A percentile compares a stretch with the other conserved stretches of the same genome.
Conservation (phyloP, 1,284 basidiomycete genomes). For the Tetrapyrgos nigripes region DNA sequence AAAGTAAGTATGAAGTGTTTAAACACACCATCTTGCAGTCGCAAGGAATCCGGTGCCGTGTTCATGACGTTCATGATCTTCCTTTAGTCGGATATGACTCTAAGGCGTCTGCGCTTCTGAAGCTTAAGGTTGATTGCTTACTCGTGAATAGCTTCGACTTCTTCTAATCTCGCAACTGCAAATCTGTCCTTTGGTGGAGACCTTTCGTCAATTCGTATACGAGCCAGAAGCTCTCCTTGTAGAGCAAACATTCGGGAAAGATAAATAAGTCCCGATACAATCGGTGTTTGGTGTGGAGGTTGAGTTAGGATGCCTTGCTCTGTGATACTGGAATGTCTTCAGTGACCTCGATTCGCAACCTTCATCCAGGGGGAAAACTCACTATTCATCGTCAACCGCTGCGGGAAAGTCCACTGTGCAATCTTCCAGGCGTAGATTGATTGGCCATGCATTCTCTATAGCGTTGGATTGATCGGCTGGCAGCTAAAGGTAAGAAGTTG, state of each 20-base stretch:
- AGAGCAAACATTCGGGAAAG: neutral
- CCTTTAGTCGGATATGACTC: too few relatives aligned
- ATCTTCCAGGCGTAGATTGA: neutral
- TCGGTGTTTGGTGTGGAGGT: neutral
- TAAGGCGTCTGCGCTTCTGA: too few relatives aligned
- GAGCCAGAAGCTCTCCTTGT: neutral
- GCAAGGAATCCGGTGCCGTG: neutral
- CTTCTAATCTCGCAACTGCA: neutral
- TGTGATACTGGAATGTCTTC: neutral
- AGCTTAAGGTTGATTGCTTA: too few relatives aligned
- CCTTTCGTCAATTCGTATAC: neutral
- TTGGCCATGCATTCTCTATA: neutral
- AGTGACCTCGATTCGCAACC: too few relatives aligned
- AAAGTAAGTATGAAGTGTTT: neutral
- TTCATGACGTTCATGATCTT: neutral
- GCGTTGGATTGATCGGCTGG: neutral
- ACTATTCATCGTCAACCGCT: constrained; percentile 1
- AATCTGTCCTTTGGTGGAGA: neutral
- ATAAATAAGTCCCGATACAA: neutral
- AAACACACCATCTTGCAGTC: neutral
- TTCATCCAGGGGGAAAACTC: neutral
- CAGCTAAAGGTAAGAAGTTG: neutral
- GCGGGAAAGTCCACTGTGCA: neutral
- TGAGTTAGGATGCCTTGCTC: neutral
- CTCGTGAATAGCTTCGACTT: neutral